Conservation (phyloP, 2,329 filamentous ascomycete species). For the Aspergillus transmontanensis region DNA sequence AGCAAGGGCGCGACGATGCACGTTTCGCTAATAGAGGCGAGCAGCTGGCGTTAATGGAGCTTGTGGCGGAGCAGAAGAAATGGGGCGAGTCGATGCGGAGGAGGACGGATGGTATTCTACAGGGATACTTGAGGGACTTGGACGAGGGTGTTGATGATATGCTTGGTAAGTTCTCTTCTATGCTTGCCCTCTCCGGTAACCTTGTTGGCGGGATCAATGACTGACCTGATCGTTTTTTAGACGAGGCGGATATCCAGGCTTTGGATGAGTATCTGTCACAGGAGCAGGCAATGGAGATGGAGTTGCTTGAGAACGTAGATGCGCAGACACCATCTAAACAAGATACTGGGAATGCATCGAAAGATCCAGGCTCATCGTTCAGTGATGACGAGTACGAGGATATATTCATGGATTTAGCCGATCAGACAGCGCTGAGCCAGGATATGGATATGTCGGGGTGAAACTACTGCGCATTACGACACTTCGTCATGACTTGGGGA, state of each 20-base stretch:
- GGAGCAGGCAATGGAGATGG: slow-evolving; percentile 37
- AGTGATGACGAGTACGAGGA: slow-evolving; percentile 64
- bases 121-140: slow-evolving; percentile 15
- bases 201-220: neutral
- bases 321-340: neutral
- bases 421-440: slow-evolving; percentile 30
- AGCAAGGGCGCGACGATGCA: slow-evolving; percentile 40
- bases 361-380: slow-evolving; percentile 19
- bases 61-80: slow-evolving; percentile 38
- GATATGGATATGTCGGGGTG: slow-evolving; percentile 41
- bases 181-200: neutral
- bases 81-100: slow-evolving; percentile 44
- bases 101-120: slow-evolving; percentile 31
- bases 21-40: slow-evolving; percentile 45
- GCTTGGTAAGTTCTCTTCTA: slow-evolving; percentile 24
- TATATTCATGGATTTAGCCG: slow-evolving; percentile 66
- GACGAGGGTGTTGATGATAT: slow-evolving; percentile 29
- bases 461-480: neutral
- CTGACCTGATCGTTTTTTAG: slow-evolving; percentile 12
- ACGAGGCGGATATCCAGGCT: slow-evolving; percentile 32
- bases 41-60: slow-evolving; percentile 47
- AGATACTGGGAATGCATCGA: too few relatives aligned
- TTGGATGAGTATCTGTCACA: slow-evolving; percentile 40
- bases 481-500: neutral
- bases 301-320: slow-evolving; percentile 24